These are phyloP conservation scores for Fusarium nisikadoi DNA, from an alignment of 2,329 filamentous ascomycete genomes.

Conservation along the genomic window DNA sequence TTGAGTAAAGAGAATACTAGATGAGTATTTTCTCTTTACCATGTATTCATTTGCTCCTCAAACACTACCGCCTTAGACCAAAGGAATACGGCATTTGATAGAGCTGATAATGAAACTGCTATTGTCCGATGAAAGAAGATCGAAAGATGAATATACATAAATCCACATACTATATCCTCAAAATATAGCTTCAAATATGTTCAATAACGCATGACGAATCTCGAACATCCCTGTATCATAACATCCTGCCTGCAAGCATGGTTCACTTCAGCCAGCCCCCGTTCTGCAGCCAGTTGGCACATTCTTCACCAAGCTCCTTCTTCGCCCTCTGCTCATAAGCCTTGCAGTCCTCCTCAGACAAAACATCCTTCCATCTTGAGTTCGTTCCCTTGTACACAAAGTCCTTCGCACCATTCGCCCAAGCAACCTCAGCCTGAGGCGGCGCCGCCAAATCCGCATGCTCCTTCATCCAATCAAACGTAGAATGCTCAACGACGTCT, in stretches of 20 bases:
- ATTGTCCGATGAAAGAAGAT: too few relatives aligned
- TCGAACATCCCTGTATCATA: neutral
- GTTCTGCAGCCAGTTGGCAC: neutral
- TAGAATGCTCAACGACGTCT: neutral
- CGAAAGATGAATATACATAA: too few relatives aligned
- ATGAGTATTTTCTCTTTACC: too few relatives aligned
- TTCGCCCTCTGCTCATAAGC: neutral
- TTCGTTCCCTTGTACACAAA: slow-evolving; percentile 14
- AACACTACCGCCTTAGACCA: too few relatives aligned
- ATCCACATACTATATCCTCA: too few relatives aligned
- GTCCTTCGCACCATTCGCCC: slow-evolving; percentile 1
- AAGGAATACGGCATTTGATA: too few relatives aligned
- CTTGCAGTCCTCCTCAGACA: neutral
- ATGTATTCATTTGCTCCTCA: too few relatives aligned
- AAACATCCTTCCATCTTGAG: neutral
- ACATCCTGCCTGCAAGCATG: fast-evolving
- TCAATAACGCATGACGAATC: too few relatives aligned
- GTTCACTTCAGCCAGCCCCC: neutral
- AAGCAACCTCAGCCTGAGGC: slow-evolving; percentile 1
- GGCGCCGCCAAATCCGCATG: neutral
- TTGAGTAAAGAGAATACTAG: too few relatives aligned
- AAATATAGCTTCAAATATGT: too few relatives aligned
- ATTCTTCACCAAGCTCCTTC: slow-evolving; percentile 7
- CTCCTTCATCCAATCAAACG: slow-evolving; percentile 21
- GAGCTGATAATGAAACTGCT: too few relatives aligned